Percentiles rank a stretch among this genome's conserved stretches.
These are phyloP conservation scores for Capsicum pubescens DNA, from an alignment of 257 asterid genomes.

Conservation along the genomic window DNA sequence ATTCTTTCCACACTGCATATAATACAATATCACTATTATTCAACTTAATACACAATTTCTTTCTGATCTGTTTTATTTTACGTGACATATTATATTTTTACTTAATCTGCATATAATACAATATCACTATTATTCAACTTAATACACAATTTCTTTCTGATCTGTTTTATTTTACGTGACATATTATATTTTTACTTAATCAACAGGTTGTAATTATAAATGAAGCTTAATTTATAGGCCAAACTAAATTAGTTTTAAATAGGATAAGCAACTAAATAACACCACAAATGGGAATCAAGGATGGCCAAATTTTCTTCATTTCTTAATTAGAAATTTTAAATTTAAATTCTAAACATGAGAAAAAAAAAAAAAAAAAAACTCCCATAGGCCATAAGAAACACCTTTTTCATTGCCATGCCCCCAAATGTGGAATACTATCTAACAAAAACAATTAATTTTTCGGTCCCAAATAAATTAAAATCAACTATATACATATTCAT, in stretches of 20 bases:
- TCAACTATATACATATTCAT: neutral
- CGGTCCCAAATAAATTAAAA: neutral
- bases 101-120: slow-evolving; percentile 39
- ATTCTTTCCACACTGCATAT: slow-evolving; percentile 80
- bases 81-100: too few species aligned
- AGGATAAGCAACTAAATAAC: neutral
- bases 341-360: neutral
- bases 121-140: neutral
- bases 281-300: neutral
- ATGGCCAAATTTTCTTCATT: neutral
- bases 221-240: too few species aligned
- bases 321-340: neutral
- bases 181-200: too few species aligned
- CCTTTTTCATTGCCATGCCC: too few species aligned
- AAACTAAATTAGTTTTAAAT: neutral
- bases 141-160: neutral
- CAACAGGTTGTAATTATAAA: too few species aligned
- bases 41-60: neutral
- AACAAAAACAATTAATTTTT: too few species aligned
- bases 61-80: too few species aligned
- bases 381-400: neutral
- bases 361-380: neutral
- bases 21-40: neutral
- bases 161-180: too few species aligned
- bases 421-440: too few species aligned